Percentiles rank a stretch among this genome's conserved stretches.
phyloP scores from a whole-genome alignment of 2,329 filamentous ascomycete species.

The Fusarium duplospermum region DNA sequence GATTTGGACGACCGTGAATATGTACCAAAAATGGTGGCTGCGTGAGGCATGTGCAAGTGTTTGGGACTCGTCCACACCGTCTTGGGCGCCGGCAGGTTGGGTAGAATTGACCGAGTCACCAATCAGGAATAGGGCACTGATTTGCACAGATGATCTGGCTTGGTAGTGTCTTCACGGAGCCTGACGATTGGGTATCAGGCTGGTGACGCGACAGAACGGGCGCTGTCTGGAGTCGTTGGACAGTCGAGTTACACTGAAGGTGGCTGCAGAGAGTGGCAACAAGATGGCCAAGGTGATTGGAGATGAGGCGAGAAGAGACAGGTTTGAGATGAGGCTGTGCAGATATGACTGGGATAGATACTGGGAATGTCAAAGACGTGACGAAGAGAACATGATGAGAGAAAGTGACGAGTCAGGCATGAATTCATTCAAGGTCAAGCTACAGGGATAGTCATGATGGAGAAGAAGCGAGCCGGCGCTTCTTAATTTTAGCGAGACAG shows the following conservation, averaged over 20 bases:
- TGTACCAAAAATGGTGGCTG: constrained; percentile 21
- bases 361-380: background rate
- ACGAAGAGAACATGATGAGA: background rate
- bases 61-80: constrained; percentile 34
- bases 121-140: constrained; percentile 21
- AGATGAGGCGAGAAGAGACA: constrained; percentile 2
- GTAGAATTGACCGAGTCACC: constrained; percentile 1
- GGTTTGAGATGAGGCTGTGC: constrained; percentile 16
- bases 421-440: background rate
- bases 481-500: constrained; percentile 7
- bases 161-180: constrained; percentile 35
- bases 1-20: constrained; percentile 7
- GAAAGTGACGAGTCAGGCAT: constrained; percentile 33
- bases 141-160: constrained; percentile 10
- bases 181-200: constrained; percentile 30
- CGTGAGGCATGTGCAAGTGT: constrained; percentile 32
- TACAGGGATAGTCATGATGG: background rate
- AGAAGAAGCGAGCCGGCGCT: background rate
- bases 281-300: constrained; percentile 12
- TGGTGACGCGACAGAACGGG: constrained; percentile 18
- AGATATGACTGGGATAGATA: constrained; percentile 18
- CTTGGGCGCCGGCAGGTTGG: constrained; percentile 7
- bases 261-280: constrained; percentile 30
- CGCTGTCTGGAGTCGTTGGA: constrained; percentile 21
- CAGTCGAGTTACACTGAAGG: constrained; percentile 14